A percentile compares a stretch with the other conserved stretches of the same genome.
These are phyloP conservation scores for Fonsecaea pedrosoi DNA, from an alignment of 2,329 filamentous ascomycete genomes.

Conservation along the genomic window DNA sequence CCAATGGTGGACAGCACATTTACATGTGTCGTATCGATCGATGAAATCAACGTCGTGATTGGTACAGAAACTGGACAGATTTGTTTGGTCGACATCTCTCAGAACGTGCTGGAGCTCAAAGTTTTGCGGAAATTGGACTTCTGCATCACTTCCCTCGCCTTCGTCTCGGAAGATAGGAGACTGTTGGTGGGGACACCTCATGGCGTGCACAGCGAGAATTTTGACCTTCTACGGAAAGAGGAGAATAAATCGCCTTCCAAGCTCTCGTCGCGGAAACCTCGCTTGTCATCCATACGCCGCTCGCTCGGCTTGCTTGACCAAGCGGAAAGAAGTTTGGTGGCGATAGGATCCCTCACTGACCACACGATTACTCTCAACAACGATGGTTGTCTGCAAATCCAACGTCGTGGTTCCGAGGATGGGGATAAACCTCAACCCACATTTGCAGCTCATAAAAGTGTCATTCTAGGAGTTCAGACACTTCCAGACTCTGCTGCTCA, in stretches of 20 bases:
- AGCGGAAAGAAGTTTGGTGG: constrained; percentile 57
- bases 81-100: constrained; percentile 73
- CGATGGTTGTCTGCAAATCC: constrained; percentile 74
- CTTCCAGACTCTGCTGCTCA: constrained; percentile 66
- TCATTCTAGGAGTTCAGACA: constrained; percentile 73
- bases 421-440: constrained; percentile 44
- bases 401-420: constrained; percentile 44
- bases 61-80: constrained; percentile 88
- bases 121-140: constrained; percentile 32
- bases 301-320: constrained; percentile 35
- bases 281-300: constrained; percentile 33
- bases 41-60: constrained; percentile 76
- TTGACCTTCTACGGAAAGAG: constrained; percentile 17
- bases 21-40: constrained; percentile 74
- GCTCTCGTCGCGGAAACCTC: constrained; percentile 17
- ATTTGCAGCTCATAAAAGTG: constrained; percentile 63
- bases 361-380: constrained; percentile 78
- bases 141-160: constrained; percentile 32
- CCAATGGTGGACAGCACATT: constrained; percentile 83
- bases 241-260: constrained; percentile 6
- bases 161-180: constrained; percentile 11
- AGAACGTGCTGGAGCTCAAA: constrained; percentile 30
- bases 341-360: constrained; percentile 71
- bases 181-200: constrained; percentile 33
- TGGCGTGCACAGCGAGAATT: constrained; percentile 32